phyloP scores from a whole-genome alignment of 495 filamentous ascomycete species.

The Aspergillus leporis region DNA sequence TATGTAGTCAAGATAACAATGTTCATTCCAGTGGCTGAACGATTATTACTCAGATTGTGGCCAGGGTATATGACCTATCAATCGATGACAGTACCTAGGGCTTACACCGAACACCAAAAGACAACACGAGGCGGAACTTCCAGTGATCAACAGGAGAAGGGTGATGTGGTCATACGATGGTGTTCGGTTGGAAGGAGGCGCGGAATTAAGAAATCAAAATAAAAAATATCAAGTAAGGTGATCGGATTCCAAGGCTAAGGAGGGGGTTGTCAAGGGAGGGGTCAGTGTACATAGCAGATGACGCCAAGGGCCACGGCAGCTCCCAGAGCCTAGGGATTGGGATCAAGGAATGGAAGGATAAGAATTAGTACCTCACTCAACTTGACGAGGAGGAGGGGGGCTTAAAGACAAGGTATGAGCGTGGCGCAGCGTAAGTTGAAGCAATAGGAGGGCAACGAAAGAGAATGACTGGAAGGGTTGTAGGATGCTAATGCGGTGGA shows the following conservation, averaged over 20 bases:
- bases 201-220: constrained; percentile 9
- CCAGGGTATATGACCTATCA: constrained; percentile 5
- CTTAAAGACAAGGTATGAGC: constrained; percentile 2
- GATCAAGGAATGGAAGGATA: constrained; percentile 9
- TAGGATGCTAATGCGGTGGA: not conserved
- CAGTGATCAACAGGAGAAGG: constrained; percentile 7
- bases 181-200: constrained; percentile 4
- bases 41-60: constrained; percentile 10
- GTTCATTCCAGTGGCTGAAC: constrained; percentile 2
- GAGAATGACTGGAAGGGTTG: constrained; percentile 10
- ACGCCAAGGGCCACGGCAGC: constrained; percentile 13
- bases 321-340: constrained; percentile 5
- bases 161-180: constrained; percentile 19
- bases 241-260: not conserved
- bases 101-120: constrained; percentile 6
- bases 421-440: constrained; percentile 15
- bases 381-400: not conserved
- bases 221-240: constrained; percentile 6
- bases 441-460: constrained; percentile 21
- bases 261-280: constrained; percentile 20
- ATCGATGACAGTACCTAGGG: not conserved
- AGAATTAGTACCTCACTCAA: not conserved
- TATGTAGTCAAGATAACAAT: not conserved
- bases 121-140: not conserved
- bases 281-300: constrained; percentile 26